Conservation (phyloP, 2,329 filamentous ascomycete genomes). For the Juglanconis sp. region DNA sequence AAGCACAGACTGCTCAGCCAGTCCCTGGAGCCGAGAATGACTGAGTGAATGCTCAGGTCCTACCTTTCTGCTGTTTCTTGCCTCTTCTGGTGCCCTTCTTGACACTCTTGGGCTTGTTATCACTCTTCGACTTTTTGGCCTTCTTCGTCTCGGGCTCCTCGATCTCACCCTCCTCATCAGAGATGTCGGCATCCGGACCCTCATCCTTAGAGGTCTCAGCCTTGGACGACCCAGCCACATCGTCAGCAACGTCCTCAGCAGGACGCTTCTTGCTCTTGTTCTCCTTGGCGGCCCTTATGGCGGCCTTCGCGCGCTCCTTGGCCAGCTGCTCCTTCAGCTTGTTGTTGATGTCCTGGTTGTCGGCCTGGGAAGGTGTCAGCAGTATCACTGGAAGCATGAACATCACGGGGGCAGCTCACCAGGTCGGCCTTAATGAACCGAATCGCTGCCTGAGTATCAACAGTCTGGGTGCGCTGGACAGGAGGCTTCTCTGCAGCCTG, state of each 20-base stretch:
- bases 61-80: conserved; percentile 26
- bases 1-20: background rate
- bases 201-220: conserved; percentile 6
- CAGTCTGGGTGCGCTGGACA: conserved; percentile 47
- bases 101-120: conserved; percentile 38
- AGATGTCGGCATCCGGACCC: background rate
- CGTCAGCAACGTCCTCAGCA: conserved; percentile 21
- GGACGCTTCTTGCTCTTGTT: conserved; percentile 33
- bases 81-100: conserved; percentile 30
- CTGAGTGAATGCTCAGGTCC: conserved; percentile 11
- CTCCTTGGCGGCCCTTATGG: conserved; percentile 28
- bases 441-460: conserved; percentile 74
- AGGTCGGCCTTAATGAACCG: conserved; percentile 81
- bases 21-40: background rate
- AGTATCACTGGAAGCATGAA: background rate
- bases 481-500: conserved; percentile 67
- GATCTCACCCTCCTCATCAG: conserved; percentile 19
- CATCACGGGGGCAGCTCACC: conserved; percentile 40
- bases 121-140: conserved; percentile 45
- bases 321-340: conserved; percentile 55
- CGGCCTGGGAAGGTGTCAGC: conserved; percentile 29
- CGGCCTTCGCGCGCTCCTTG: conserved; percentile 52
- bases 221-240: conserved; percentile 20
- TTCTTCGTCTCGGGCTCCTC: conserved; percentile 47
- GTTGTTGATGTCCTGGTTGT: conserved; percentile 49